phyloP scores from a whole-genome alignment of 495 filamentous ascomycete species.

The Penicillium fimorum region DNA sequence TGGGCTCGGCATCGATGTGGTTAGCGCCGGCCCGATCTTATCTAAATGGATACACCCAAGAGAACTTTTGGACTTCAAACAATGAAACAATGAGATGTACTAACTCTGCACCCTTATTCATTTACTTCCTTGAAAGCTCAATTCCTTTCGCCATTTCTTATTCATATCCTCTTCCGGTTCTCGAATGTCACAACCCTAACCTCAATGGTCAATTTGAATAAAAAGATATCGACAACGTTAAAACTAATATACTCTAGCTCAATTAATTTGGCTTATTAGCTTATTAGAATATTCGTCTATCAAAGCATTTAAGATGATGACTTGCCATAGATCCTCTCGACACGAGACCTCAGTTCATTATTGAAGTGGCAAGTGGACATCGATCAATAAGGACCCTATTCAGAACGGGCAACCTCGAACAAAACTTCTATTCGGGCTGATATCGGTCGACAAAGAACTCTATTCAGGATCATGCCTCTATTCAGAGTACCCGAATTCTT shows the following conservation, averaged over 20 bases:
- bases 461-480: constrained; percentile 1
- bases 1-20: constrained; percentile 41
- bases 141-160: constrained; percentile 12
- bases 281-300: not conserved
- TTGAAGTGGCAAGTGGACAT: not conserved
- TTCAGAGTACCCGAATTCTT: not conserved
- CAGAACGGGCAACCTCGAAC: not conserved
- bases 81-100: constrained; percentile 1
- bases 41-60: constrained; percentile 11
- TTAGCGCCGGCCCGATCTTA: constrained; percentile 43
- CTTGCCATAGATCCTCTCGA: not conserved
- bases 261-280: not conserved
- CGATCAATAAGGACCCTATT: constrained; percentile 1
- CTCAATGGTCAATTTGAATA: not conserved
- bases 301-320: not conserved
- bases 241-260: not conserved
- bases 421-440: not conserved
- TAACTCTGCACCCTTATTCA: constrained; percentile 16
- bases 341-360: not conserved
- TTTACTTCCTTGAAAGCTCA: constrained; percentile 8
- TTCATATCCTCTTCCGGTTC: constrained; percentile 17
- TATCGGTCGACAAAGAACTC: constrained; percentile 2
- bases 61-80: too few species aligned
- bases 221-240: not conserved
- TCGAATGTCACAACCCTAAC: not conserved